Base-by-base conservation (phyloP, 495 filamentous ascomycete species). In the Neurospora intermedia region DNA sequence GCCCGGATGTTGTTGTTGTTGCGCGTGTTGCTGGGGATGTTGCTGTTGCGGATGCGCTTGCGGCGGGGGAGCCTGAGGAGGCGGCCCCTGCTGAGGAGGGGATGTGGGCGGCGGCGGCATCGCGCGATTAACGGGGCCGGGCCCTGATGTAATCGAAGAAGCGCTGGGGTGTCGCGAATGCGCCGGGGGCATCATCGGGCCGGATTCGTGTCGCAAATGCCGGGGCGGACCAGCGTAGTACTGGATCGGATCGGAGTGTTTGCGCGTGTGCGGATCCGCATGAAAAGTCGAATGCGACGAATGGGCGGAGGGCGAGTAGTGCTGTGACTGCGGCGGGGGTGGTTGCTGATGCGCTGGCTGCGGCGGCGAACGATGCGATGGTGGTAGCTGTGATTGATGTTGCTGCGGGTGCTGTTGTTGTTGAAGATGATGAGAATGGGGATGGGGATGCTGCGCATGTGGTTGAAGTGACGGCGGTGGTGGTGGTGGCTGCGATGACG, bases 81-180 rank as follows among this genome's bases (percentile, higher is more conserved):
- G 54, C 54, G 73, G 75, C 20, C 76, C 78, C 74, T 83, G 84
- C 76, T 84, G 86, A 0, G 85, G 84, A 70, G 87, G 83, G 41
- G 86, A 87, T 35, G 71, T 69, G 7, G 86, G 85, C 46, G 86
- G 87, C 71, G 85, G 86, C 71, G 85, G 86, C 85, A 88, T 87
- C 45, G 74, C 82, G 76, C 86, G 83, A 77, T 80, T 83, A 48
- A 86, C 78, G 54, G 80, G 74, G 27, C 54, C 54, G 11, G 83
- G 80, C 10, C 81, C 84, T 38, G 83, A 83, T 18, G 79, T 75
- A 74, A 87, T 79, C 20, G 87, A 87, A 35, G 87, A 87, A 35
- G 85, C 75, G 79, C 87, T 88, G 69, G 81, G 85, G 74, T 87
- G 85, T 75, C 86, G 85, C 74, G 85, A 81, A 77, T 88, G 87